Conservation (phyloP, 257 asterid species). For the Cruciata laevipes region DNA sequence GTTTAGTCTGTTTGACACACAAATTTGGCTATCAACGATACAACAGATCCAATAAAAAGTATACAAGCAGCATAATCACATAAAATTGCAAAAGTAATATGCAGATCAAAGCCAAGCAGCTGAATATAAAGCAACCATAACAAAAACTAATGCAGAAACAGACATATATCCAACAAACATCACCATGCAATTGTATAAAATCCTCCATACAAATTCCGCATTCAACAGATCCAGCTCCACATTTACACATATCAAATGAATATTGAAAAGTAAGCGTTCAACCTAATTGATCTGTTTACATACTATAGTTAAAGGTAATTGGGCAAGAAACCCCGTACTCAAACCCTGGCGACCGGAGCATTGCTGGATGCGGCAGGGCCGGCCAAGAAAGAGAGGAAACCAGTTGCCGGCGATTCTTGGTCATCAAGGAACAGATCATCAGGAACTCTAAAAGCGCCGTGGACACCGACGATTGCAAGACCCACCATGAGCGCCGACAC, state of each 20-base stretch:
- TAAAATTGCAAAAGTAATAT: not conserved
- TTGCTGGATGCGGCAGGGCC: constrained; percentile 26
- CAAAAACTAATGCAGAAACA: not conserved
- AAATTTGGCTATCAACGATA: no score
- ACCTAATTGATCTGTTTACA: not conserved
- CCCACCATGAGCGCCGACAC: constrained; percentile 84
- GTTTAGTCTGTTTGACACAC: no score
- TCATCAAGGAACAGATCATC: constrained; percentile 89
- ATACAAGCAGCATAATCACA: not conserved
- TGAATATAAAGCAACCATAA: not conserved
- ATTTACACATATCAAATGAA: constrained; percentile 10
- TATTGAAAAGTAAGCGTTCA: not conserved
- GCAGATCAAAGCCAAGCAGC: not conserved
- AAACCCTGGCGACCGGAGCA: constrained; percentile 45
- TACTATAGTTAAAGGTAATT: not conserved
- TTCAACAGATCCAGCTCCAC: constrained; percentile 4
- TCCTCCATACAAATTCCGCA: not conserved
- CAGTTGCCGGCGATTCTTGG: constrained; percentile 63
- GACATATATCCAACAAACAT: not conserved
- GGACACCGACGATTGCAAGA: constrained; percentile 46
- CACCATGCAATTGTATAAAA: not conserved
- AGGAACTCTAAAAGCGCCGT: constrained; percentile 83
- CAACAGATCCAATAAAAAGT: no score
- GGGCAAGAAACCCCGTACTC: constrained; percentile 20
- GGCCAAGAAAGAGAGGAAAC: constrained; percentile 64